Base-by-base conservation (phyloP, 2,329 filamentous ascomycete species). In the Cladosporium colombiae region DNA sequence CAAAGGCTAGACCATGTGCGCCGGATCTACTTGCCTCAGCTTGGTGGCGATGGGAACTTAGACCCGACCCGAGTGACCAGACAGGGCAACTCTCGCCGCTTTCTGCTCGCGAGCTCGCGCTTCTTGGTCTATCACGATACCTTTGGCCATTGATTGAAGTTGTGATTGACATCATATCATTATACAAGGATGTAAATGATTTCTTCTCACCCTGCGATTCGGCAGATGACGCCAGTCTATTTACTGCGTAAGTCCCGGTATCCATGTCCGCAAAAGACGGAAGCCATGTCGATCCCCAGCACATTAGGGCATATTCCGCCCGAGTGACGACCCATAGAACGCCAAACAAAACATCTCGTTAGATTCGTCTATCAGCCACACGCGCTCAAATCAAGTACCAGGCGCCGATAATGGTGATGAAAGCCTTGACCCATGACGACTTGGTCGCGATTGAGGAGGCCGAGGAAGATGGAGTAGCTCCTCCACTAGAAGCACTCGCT, bases 11-110 rank as follows among this genome's bases (percentile, higher is more conserved):
- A 61, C 40, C 58, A 33, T 31, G 31, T 31, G 31, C 25, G 37
- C 40, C 40, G 37, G 58, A 49, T 61, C 40, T 49, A 61, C 58
- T 35, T 61, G 21, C 58, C 58, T 46, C n/a, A 29, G 14, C 37
- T 33, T 50, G 14, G 11, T 21, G 21, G 40, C 7, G 40, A 23
- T 35, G 11, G 58, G 25, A 16, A 18, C 25, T 7, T 31, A 10
- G 23, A 49, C 40, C 55, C 40, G 40, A 7, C 13, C 40, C 1
- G 8, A 16, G 18, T 3, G n/a, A 14, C n/a, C 40, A n/a, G 6
- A 2, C 29, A 16, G 8, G 58, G 58, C 25, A 61, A 61, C 23
- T 61, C 11, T 50, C 58, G 58, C 37, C 58, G 40, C 25, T 16
- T 29, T 10, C 27, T 61, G 29, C 40, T 33, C 6, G 58, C 27